Evolutionary conservation across 1,284 basidiomycete species (phyloP), one percentile per base, ranked within the genome.

Genomic region (Termitomyces sp.): DNA sequence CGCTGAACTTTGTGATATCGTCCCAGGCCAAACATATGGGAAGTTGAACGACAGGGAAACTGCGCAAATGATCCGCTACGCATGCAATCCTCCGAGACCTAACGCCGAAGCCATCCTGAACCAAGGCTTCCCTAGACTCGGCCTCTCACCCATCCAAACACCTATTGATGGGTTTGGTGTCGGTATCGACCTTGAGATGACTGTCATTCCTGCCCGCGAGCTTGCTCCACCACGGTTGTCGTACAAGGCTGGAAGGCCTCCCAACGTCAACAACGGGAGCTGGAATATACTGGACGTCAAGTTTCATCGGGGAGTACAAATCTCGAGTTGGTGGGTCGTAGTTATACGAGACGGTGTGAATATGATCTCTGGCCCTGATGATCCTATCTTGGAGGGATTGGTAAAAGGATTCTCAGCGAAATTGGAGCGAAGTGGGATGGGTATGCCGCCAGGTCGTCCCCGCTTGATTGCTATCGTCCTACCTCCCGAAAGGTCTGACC

Each of bases 251-350:
- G 80, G 81, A 1, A 65, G 60, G 7, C 64, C 51, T 43, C 50
- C 71, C 0, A 73, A 67, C 6, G 72, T 80, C 11, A 68, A 60
- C 24, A 77, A 84, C 37, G 88, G 82, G 0, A 76, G 77, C 24
- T 91, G 88, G 88, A 89, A 89, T 57, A 81, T 88, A 48, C 62
- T 84, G 24, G 72, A 83, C 19, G 81, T 85, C 47, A 79, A 80
- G 61, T 87, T 88, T 62, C 80, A 83, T 28, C 61, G 63, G 2
- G 78, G 78, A 0, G 81, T 72, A 0, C 57, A 51, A 1, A 72
- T 86, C 19, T 45, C 62, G 10, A 72, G 69, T 43, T 86, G 83
- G 83, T 81, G 78, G 66, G 77, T 86, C 5, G 56, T 88, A 1
- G 74, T 81, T 11, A 73, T 88, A 16, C 66, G 71, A 16, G 84